Evolutionary conservation across 371 early-diverging fungal genomes (phyloP).

Genomic region (Lichtheimia ramosa): DNA sequence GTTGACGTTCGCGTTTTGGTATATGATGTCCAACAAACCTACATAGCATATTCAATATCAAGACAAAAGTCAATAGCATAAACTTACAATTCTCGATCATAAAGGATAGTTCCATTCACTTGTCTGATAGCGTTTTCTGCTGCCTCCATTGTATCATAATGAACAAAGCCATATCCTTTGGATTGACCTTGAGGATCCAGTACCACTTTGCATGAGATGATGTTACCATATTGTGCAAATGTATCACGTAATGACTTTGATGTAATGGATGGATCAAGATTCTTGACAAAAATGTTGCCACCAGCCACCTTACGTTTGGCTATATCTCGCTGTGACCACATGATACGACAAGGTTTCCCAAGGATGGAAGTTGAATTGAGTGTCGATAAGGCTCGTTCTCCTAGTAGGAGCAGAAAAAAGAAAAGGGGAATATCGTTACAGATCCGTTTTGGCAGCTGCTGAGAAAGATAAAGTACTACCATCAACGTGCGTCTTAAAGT

Average conservation of each 20-base stretch:
- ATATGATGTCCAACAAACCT: slow-evolving; percentile 85
- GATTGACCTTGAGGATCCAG: slow-evolving; percentile 76
- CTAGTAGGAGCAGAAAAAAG: slow-evolving; percentile 23
- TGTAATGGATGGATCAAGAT: slow-evolving; percentile 92
- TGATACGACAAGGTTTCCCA: slow-evolving; percentile 93
- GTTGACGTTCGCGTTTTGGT: slow-evolving; percentile 85
- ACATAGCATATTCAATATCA: background rate
- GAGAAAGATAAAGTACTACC: slow-evolving; percentile 37
- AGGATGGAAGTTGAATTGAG: slow-evolving; percentile 93
- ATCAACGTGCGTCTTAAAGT: slow-evolving; percentile 76
- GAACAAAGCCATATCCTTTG: slow-evolving; percentile 98
- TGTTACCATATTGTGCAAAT: slow-evolving; percentile 98
- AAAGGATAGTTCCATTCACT: slow-evolving; percentile 95
- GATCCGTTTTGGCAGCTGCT: no score
- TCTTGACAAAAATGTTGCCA: slow-evolving; percentile 99
- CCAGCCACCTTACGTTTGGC: slow-evolving; percentile 80
- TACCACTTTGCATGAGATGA: slow-evolving; percentile 98
- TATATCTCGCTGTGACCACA: slow-evolving; percentile 98
- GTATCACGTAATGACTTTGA: slow-evolving; percentile 97
- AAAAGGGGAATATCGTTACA: background rate
- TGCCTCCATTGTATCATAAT: slow-evolving; percentile 93
- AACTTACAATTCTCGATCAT: slow-evolving; percentile 86
- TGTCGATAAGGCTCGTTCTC: slow-evolving; percentile 83
- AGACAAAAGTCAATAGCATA: background rate
- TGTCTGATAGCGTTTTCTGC: slow-evolving; percentile 95